A percentile compares a stretch with the other conserved stretches of the same genome.
These are phyloP conservation scores for Afroboletus lepidellus DNA, from an alignment of 1,284 basidiomycete species.

Conservation along the genomic window DNA sequence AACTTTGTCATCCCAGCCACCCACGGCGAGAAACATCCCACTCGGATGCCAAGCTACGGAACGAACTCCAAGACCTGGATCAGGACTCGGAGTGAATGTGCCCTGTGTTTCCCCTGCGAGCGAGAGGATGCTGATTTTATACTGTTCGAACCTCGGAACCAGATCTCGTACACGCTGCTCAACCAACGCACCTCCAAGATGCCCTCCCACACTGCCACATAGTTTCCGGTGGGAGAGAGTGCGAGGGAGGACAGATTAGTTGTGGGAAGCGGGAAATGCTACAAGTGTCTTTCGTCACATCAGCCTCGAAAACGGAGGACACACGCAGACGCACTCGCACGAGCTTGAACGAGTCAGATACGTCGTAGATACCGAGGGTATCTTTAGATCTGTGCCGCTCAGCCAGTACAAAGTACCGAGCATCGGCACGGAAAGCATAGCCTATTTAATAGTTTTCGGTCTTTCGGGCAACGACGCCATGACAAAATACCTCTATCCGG, in stretches of 20 bases:
- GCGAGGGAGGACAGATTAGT: conserved; percentile 71
- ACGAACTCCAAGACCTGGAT: conserved; percentile 80
- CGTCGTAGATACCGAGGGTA: conserved; percentile 80
- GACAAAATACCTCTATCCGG: conserved; percentile 61
- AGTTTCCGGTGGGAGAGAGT: conserved; percentile 79
- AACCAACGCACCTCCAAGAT: conserved; percentile 62
- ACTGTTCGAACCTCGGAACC: conserved; percentile 46
- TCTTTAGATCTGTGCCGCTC: conserved; percentile 88
- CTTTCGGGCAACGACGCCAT: background rate
- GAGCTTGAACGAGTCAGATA: conserved; percentile 64
- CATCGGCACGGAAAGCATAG: conserved; percentile 76
- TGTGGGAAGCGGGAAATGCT: conserved; percentile 85
- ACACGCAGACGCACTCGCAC: conserved; percentile 58
- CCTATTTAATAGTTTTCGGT: conserved; percentile 41
- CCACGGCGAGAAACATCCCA: conserved; percentile 73
- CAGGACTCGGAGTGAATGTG: conserved; percentile 66
- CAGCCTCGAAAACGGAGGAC: conserved; percentile 13
- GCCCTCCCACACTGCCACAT: conserved; percentile 83
- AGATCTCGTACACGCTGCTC: background rate
- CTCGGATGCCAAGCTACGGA: conserved; percentile 79
- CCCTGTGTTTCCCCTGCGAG: conserved; percentile 70
- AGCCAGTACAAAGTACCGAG: conserved; percentile 76
- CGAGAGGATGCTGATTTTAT: conserved; percentile 75
- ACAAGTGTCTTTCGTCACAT: conserved; percentile 21
- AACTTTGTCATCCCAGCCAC: conserved; percentile 85